Evolutionary conservation across 2,329 filamentous ascomycete species (phyloP).

Genomic region (Phyllosticta capitalensis): DNA sequence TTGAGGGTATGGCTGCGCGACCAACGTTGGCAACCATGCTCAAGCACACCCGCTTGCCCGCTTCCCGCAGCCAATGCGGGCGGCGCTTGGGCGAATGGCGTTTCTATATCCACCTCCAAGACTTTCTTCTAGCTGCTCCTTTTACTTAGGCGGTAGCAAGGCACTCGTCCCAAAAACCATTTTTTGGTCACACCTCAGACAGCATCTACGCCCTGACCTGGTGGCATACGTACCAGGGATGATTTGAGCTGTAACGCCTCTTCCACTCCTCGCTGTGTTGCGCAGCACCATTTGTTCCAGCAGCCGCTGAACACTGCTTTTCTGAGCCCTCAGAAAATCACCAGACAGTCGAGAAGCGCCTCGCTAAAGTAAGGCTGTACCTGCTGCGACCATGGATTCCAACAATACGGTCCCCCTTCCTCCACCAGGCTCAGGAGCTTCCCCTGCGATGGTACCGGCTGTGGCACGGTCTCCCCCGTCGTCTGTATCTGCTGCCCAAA

Average conservation of each 20-base stretch:
- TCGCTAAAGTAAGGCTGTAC: conserved; percentile 4
- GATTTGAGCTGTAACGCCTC: not conserved
- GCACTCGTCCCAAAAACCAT: not conserved
- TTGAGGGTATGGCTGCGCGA: conserved; percentile 1
- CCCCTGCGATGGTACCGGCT: conserved; percentile 6
- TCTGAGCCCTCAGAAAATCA: not conserved
- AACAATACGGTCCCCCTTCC: conserved; percentile 8
- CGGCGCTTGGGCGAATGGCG: conserved; percentile 1
- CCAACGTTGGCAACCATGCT: not conserved
- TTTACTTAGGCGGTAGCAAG: not conserved
- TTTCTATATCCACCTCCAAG: not conserved
- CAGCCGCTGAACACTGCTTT: not conserved
- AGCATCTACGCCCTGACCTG: not conserved
- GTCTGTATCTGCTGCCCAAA: conserved; percentile 20
- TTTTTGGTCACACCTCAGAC: not conserved
- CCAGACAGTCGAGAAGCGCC: not conserved
- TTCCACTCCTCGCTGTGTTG: not conserved
- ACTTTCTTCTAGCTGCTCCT: not conserved
- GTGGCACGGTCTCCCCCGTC: not conserved
- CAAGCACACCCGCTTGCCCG: not conserved
- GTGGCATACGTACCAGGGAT: not conserved
- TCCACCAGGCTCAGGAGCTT: conserved; percentile 6
- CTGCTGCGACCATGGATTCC: conserved; percentile 4
- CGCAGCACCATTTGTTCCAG: not conserved
- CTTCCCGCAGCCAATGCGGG: not conserved